Conservation (phyloP, 148 eudicot species). For the Agrostemma githago region DNA sequence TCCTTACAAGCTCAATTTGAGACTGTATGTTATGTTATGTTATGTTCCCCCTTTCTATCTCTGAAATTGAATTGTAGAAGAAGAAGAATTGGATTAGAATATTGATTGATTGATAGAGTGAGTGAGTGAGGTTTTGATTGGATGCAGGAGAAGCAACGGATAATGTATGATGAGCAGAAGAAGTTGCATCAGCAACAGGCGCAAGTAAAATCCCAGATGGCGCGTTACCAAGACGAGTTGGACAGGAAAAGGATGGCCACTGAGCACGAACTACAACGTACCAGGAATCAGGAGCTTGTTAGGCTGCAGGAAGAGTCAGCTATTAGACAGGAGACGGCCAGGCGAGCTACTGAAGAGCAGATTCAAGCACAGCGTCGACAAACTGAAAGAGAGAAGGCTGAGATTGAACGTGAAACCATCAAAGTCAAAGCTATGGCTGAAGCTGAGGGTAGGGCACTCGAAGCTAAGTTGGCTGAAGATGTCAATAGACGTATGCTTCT, state of each 20-base stretch:
- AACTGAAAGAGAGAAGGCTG: conserved; percentile 94
- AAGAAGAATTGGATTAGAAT: neutral
- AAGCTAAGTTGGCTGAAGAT: conserved; percentile 84
- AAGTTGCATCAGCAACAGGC: conserved; percentile 74
- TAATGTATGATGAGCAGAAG: conserved; percentile 80
- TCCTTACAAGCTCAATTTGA: conserved; percentile 64
- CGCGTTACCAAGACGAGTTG: conserved; percentile 82
- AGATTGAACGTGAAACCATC: conserved; percentile 89
- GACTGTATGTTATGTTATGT: conserved; percentile 40
- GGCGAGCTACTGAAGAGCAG: conserved; percentile 88
- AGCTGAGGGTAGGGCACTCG: conserved; percentile 91
- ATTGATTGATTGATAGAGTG: neutral
- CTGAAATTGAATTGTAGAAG: neutral
- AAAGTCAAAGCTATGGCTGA: conserved; percentile 85
- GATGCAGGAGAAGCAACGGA: conserved; percentile 77
- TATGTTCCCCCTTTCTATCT: neutral
- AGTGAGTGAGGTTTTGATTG: neutral
- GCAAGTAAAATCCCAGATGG: conserved; percentile 76
- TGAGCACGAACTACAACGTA: conserved; percentile 73
- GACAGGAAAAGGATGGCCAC: conserved; percentile 82
- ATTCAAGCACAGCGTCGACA: conserved; percentile 89
- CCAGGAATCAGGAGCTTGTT: conserved; percentile 86
- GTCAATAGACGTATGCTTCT: conserved; percentile 71
- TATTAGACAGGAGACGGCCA: conserved; percentile 63
- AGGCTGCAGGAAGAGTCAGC: conserved; percentile 82